Conservation (phyloP, 179 eudicot genomes). For the Corrigiola litoralis region DNA sequence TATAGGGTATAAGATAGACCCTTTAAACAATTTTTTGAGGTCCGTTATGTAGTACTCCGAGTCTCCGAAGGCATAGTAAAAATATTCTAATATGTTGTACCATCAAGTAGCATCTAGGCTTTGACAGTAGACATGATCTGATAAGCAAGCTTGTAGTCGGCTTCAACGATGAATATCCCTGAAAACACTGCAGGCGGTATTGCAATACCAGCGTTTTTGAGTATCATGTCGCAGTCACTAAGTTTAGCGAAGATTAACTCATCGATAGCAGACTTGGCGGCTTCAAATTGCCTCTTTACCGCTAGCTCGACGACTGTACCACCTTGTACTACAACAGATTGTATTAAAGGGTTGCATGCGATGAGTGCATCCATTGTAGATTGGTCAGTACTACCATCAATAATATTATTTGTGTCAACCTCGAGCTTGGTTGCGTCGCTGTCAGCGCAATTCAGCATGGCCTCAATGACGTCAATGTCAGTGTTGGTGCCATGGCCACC, state of each 20-base stretch:
- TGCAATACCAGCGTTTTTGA: not conserved
- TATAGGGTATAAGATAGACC: no score
- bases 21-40: no score
- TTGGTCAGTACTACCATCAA: not conserved
- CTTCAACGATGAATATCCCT: conserved; percentile 10
- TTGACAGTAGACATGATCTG: not conserved
- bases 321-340: not conserved
- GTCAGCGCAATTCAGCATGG: not conserved
- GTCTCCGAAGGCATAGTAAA: no score
- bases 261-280: not conserved
- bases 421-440: not conserved
- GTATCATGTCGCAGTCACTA: not conserved
- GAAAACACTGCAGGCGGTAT: conserved; percentile 12
- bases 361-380: not conserved
- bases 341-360: not conserved
- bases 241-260: not conserved
- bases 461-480: not conserved
- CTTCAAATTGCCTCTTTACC: not conserved
- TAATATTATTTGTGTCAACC: not conserved
- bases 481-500: not conserved
- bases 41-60: no score
- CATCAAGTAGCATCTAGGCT: no score
- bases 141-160: not conserved
- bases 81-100: no score
- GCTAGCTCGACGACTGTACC: not conserved